Percentiles rank a stretch among this genome's conserved stretches.
Evolutionary conservation across 306 rosid species (phyloP).

Genomic region (Fragaria nilgerrensis): DNA sequence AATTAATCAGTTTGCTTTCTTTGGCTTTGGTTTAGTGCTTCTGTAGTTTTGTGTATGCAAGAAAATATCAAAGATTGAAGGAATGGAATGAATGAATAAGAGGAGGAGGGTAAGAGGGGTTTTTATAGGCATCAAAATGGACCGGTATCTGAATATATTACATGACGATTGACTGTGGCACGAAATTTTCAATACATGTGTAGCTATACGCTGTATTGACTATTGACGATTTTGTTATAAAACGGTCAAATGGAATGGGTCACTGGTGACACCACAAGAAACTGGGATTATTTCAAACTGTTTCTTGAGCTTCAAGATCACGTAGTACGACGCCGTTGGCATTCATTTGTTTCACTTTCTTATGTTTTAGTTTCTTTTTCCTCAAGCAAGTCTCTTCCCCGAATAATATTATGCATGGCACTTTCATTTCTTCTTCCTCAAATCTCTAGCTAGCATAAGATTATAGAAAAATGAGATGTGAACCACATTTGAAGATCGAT

Average conservation of each 20-base stretch:
- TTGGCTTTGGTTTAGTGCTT: neutral
- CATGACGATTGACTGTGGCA: neutral
- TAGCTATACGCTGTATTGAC: constrained; percentile 6
- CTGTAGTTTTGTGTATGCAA: neutral
- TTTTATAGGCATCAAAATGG: constrained; percentile 9
- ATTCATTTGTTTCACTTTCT: neutral
- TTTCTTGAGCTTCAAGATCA: neutral
- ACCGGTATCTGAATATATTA: neutral
- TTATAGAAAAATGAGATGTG: neutral
- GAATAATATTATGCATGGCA: too few relatives aligned
- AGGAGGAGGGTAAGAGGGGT: neutral
- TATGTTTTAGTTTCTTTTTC: neutral
- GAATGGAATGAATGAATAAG: neutral
- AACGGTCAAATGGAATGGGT: constrained; percentile 8
- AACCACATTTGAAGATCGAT: neutral
- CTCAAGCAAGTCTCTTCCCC: neutral
- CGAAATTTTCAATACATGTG: neutral
- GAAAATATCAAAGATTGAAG: neutral
- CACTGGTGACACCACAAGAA: neutral
- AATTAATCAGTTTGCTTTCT: neutral
- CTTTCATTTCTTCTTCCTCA: too few relatives aligned
- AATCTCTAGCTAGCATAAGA: too few relatives aligned
- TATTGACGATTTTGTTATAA: neutral
- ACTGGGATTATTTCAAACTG: neutral
- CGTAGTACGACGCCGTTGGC: neutral